Conservation (phyloP, 306 rosid species). For the Sicyos baderoa region DNA sequence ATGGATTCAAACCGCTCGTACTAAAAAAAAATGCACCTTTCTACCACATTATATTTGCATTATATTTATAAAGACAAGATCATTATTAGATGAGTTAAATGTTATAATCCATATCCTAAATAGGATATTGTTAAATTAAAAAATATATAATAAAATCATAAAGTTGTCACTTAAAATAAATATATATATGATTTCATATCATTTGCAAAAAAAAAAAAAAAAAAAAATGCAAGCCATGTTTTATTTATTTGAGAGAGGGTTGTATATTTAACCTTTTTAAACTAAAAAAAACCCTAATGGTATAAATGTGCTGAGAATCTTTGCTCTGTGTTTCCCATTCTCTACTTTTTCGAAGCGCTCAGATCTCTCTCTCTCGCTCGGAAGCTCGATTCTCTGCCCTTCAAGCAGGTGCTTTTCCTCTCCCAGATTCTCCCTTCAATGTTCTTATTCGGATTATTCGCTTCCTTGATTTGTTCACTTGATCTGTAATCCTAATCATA, state of each 20-base stretch:
- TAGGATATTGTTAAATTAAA: too few relatives aligned
- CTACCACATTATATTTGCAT: too few relatives aligned
- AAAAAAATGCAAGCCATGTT: too few relatives aligned
- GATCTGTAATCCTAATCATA: neutral
- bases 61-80: too few relatives aligned
- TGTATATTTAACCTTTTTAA: neutral
- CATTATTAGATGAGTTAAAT: too few relatives aligned
- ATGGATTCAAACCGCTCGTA: too few relatives aligned
- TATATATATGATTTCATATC: too few relatives aligned
- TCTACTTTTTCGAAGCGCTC: conserved; percentile 10
- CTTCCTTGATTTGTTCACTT: neutral
- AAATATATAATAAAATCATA: too few relatives aligned
- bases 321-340: conserved; percentile 13
- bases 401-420: conserved; percentile 15
- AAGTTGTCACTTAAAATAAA: too few relatives aligned
- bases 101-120: too few relatives aligned
- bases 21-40: too few relatives aligned
- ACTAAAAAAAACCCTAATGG: conserved; percentile 5
- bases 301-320: conserved; percentile 18
- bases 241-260: neutral
- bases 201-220: too few relatives aligned
- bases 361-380: conserved; percentile 11
- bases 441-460: neutral
- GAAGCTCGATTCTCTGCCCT: conserved; percentile 19
- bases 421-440: neutral